Evolutionary conservation across 768 basidiomycete species (phyloP), one percentile per base, ranked within the genome.

Genomic region (Lepiota subincarnata): DNA sequence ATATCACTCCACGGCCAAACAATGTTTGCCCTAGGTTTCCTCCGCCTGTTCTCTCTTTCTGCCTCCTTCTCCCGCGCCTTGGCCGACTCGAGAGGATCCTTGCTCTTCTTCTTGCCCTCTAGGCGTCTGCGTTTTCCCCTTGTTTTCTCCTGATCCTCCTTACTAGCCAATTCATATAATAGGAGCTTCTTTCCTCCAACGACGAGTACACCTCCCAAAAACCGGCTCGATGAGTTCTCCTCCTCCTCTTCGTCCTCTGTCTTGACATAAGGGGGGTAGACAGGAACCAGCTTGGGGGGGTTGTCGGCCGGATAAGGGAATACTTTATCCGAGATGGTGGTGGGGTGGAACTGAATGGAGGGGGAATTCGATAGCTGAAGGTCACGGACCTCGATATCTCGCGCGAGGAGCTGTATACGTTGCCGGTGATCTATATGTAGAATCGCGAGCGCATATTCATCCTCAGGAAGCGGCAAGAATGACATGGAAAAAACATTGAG

Each of bases 1-100:
- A 92, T 73, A 55, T 83, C 80, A 54, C 76, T 79, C 83, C 87
- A 91, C 6, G 87, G 87, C 90, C 89, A 91, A 12, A 82, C 78
- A 13, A 89, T 74, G 34, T 65, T 62, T 0, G 79, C 81, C 35
- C 70, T 75, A 0, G 83, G 68, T 55, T 81, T 89, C 55, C 79
- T 71, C 58, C 73, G 78, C 66, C 70, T 76, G 18, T 64, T 70
- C 54, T 83, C 82, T 45, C 76, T 68, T 55, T 81, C 83, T 35
- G 70, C 70, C 58, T 86, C 83, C 59, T 85, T 86, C 50, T 76
- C 72, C 55, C 70, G 77, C 1, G 82, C 82, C 54, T 73, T 74
- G 11, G 66, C 66, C 4, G 56, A 67, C 56, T 80, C 78, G 18
- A 67, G 68, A 6, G 64, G 58, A 40, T 79, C 73, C 39, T 63